phyloP scores from a whole-genome alignment of 345 rosid species.

The Carallia pectinifolia region DNA sequence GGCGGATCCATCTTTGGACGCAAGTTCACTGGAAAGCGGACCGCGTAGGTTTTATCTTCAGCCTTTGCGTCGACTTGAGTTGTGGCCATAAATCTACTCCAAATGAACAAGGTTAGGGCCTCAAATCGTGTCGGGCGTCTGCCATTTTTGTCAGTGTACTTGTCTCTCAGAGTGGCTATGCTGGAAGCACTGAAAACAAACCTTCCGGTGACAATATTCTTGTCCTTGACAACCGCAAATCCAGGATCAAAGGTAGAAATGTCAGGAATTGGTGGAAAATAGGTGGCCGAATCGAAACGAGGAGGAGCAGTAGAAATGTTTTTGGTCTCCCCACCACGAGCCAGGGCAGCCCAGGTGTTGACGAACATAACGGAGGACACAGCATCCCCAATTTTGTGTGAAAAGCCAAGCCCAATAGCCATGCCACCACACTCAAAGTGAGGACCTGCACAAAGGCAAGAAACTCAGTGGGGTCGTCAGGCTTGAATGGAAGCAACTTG shows the following conservation, averaged over 20 bases:
- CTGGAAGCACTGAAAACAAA: constrained; percentile 37
- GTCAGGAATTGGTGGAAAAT: constrained; percentile 41
- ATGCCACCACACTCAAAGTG: constrained; percentile 17
- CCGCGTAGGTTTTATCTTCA: not conserved
- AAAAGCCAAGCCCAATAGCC: constrained; percentile 8
- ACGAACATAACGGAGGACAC: not conserved
- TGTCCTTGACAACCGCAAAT: constrained; percentile 31
- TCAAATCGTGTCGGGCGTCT: constrained; percentile 15
- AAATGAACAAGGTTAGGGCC: not conserved
- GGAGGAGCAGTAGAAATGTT: not conserved
- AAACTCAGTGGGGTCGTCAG: not conserved
- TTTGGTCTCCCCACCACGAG: constrained; percentile 6
- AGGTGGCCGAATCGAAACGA: constrained; percentile 12
- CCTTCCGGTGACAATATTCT: constrained; percentile 28
- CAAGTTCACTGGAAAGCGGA: constrained; percentile 23
- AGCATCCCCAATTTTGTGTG: constrained; percentile 19
- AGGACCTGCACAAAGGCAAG: constrained; percentile 2
- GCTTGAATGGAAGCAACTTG: constrained; percentile 29
- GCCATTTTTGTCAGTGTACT: constrained; percentile 5
- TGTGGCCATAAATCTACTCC: constrained; percentile 21
- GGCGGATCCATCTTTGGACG: constrained; percentile 29
- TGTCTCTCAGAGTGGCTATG: constrained; percentile 31
- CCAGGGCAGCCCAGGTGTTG: constrained; percentile 11
- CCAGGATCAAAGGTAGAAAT: not conserved
- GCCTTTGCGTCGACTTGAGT: not conserved